Conservation (phyloP, 768 basidiomycete species). For the Mycena olivaceomarginata region DNA sequence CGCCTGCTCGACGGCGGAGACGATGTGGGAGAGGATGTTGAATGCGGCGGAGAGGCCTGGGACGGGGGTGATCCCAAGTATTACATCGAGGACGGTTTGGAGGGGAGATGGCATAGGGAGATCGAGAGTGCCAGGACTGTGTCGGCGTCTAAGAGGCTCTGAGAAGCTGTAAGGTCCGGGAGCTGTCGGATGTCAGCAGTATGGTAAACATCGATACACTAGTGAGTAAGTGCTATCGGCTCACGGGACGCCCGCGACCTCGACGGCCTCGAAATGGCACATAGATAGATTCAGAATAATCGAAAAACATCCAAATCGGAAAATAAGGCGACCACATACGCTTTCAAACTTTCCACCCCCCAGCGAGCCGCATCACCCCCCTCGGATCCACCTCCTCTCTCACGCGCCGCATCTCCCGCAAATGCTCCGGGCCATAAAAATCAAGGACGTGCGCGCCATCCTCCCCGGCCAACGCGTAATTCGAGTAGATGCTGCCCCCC, state of each 20-base stretch:
- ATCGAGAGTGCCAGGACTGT: too few species aligned
- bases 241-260: too few species aligned
- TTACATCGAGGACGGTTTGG: neutral
- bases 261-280: too few species aligned
- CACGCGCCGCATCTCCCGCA: conserved; percentile 21
- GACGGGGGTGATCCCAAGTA: conserved; percentile 21
- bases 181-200: too few species aligned
- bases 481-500: conserved; percentile 30
- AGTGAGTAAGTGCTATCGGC: too few species aligned
- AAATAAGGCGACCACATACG: neutral
- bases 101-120: neutral
- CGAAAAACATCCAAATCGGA: too few species aligned
- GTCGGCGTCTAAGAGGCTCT: too few species aligned
- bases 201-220: too few species aligned
- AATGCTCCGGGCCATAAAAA: conserved; percentile 27
- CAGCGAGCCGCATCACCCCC: conserved; percentile 30
- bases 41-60: conserved; percentile 27
- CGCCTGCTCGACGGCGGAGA: conserved; percentile 1
- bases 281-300: too few species aligned
- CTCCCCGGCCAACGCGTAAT: conserved; percentile 34
- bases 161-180: too few species aligned
- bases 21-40: conserved; percentile 12
- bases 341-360: conserved; percentile 38
- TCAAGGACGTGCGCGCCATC: conserved; percentile 31
- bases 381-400: conserved; percentile 11